These are phyloP conservation scores for Yamadazyma endophytica DNA, from an alignment of 805 yeast genomes.

Conservation along the genomic window DNA sequence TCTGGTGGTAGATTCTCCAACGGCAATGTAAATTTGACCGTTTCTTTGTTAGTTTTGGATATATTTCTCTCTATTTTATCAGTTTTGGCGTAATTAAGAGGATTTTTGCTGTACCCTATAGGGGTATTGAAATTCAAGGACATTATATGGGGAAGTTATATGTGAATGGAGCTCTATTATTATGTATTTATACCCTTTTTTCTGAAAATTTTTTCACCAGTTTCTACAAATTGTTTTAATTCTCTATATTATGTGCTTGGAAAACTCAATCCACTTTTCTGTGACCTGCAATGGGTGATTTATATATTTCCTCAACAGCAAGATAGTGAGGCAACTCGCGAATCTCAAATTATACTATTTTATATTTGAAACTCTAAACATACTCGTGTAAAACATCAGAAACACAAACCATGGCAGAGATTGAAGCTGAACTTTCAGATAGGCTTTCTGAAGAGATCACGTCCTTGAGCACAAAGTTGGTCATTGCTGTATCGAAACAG, in stretches of 20 bases:
- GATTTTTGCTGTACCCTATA: constrained; percentile 17
- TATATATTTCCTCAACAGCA: too few species aligned
- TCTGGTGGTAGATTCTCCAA: constrained; percentile 36
- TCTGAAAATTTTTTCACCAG: too few species aligned
- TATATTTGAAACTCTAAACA: too few species aligned
- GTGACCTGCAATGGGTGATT: too few species aligned
- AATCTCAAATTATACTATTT: too few species aligned
- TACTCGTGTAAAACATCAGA: background rate
- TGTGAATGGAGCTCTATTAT: too few species aligned
- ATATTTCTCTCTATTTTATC: background rate
- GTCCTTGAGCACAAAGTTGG: constrained; percentile 53
- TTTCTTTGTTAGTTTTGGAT: background rate
- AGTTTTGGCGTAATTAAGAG: constrained; percentile 5
- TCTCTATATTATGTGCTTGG: too few species aligned
- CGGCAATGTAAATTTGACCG: background rate
- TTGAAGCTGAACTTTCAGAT: constrained; percentile 19
- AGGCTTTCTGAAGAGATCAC: constrained; percentile 55
- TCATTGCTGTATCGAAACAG: constrained; percentile 57
- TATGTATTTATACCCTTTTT: too few species aligned
- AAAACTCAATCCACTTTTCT: too few species aligned
- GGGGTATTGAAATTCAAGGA: constrained; percentile 14
- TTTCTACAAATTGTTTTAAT: too few species aligned
- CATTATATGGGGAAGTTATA: too few species aligned
- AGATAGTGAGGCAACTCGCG: too few species aligned
- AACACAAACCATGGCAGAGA: background rate